These are phyloP conservation scores for Celoporthe dispersa DNA, from an alignment of 2,329 filamentous ascomycete species.

Conservation along the genomic window DNA sequence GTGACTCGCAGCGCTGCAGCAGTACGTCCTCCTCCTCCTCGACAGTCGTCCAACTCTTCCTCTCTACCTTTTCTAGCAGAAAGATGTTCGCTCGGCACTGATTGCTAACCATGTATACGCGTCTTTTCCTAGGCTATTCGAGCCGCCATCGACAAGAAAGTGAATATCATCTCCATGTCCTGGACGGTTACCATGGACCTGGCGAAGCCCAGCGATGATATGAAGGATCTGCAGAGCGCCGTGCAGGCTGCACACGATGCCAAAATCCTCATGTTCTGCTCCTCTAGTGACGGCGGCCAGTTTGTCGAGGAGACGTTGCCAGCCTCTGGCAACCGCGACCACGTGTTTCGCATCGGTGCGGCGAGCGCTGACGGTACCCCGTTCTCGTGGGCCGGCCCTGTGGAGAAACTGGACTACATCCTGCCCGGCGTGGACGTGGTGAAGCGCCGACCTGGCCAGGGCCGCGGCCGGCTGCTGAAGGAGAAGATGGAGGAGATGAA, in stretches of 20 bases:
- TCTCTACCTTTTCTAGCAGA: not conserved
- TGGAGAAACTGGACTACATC: no score
- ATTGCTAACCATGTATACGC: not conserved
- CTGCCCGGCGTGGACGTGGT: no score
- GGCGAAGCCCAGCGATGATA: constrained; percentile 19
- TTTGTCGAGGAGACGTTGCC: no score
- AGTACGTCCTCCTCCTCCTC: not conserved
- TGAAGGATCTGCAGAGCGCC: constrained; percentile 35
- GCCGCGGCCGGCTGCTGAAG: no score
- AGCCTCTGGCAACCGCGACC: no score
- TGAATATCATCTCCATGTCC: constrained; percentile 45
- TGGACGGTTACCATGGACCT: constrained; percentile 39
- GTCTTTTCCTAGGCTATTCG: not conserved
- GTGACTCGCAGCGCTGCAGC: not conserved
- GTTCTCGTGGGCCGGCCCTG: no score
- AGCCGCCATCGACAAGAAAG: constrained; percentile 23
- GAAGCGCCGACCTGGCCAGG: no score
- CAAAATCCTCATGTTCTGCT: constrained; percentile 45
- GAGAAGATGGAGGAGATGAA: no score
- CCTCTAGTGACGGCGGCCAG: constrained; percentile 39
- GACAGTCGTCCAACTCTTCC: not conserved
- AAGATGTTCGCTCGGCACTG: no score
- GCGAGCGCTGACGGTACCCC: no score
- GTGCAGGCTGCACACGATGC: constrained; percentile 34
- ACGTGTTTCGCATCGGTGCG: no score